A percentile compares a stretch with the other conserved stretches of the same genome.
These are phyloP conservation scores for Leccinum variicolor DNA, from an alignment of 768 basidiomycete genomes.

Conservation along the genomic window DNA sequence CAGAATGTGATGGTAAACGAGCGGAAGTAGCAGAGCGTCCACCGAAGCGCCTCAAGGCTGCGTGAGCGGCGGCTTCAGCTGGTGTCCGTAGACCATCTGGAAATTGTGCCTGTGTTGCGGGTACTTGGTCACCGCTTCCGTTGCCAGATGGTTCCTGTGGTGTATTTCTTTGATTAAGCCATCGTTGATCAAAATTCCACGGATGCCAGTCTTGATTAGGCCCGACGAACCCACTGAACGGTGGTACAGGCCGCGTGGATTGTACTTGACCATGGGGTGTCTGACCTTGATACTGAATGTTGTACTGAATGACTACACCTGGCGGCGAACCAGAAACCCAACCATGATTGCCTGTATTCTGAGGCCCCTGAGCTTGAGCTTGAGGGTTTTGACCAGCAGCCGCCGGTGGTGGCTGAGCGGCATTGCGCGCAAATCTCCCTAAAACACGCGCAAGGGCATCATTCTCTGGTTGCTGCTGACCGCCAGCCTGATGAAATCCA, in stretches of 20 bases:
- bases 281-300: slow-evolving; percentile 55
- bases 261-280: slow-evolving; percentile 32
- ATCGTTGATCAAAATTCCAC: slow-evolving; percentile 47
- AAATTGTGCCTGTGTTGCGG: slow-evolving; percentile 7
- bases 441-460: slow-evolving; percentile 36
- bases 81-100: slow-evolving; percentile 28
- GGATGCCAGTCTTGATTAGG: slow-evolving; percentile 65
- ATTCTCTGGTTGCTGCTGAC: slow-evolving; percentile 38
- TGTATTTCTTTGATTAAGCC: slow-evolving; percentile 18
- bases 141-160: slow-evolving; percentile 10
- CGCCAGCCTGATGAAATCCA: slow-evolving; percentile 25
- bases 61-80: slow-evolving; percentile 59
- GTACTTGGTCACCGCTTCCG: background rate
- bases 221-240: slow-evolving; percentile 59
- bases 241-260: slow-evolving; percentile 43
- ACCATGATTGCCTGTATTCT: slow-evolving; percentile 32
- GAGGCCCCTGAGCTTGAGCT: slow-evolving; percentile 25
- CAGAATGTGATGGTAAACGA: slow-evolving; percentile 1
- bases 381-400: slow-evolving; percentile 30
- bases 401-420: slow-evolving; percentile 39
- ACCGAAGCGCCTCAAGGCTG: slow-evolving; percentile 55
- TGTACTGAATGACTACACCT: slow-evolving; percentile 59
- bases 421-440: slow-evolving; percentile 54
- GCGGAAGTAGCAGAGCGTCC: slow-evolving; percentile 13
- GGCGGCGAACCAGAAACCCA: slow-evolving; percentile 37